Conservation (phyloP, 352 stramenopile species). For the Peronospora farinosa region DNA sequence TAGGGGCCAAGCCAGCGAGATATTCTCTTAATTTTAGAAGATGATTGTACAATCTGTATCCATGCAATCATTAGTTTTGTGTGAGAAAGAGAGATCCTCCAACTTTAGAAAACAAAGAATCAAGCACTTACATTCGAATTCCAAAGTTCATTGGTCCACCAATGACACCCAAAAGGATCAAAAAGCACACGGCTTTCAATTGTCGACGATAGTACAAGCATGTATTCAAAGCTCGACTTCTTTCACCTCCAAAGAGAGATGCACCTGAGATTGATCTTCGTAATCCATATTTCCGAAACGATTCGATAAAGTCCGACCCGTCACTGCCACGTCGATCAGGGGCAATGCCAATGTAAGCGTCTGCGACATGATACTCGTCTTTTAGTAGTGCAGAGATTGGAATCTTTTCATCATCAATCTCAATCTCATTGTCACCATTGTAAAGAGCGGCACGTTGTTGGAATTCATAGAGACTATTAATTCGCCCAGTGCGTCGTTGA, state of each 20-base stretch:
- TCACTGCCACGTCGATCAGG: constrained; percentile 17
- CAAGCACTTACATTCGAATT: constrained; percentile 44
- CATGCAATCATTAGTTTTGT: constrained; percentile 30
- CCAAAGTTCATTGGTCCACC: constrained; percentile 68
- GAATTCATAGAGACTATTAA: constrained; percentile 77
- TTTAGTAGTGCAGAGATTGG: constrained; percentile 12
- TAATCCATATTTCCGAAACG: constrained; percentile 32
- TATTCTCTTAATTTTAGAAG: constrained; percentile 39
- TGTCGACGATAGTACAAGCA: constrained; percentile 54
- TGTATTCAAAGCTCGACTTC: constrained; percentile 33
- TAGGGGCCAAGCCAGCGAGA: constrained; percentile 35
- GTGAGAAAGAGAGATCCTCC: constrained; percentile 1
- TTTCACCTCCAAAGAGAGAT: constrained; percentile 63
- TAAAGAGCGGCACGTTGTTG: constrained; percentile 71
- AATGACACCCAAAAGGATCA: constrained; percentile 76
- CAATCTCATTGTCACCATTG: constrained; percentile 11
- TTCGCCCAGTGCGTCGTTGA: constrained; percentile 61
- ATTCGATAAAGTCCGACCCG: constrained; percentile 35
- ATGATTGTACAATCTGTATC: constrained; percentile 31
- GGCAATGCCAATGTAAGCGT: constrained; percentile 17
- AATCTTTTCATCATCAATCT: constrained; percentile 22
- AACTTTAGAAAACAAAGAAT: constrained; percentile 7
- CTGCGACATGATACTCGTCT: constrained; percentile 10
- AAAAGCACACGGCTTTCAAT: constrained; percentile 64
- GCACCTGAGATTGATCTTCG: constrained; percentile 42